Evolutionary conservation across 495 filamentous ascomycete genomes (phyloP), one percentile per base, ranked within the genome.

Genomic region (Lasiosphaeris hirsuta): DNA sequence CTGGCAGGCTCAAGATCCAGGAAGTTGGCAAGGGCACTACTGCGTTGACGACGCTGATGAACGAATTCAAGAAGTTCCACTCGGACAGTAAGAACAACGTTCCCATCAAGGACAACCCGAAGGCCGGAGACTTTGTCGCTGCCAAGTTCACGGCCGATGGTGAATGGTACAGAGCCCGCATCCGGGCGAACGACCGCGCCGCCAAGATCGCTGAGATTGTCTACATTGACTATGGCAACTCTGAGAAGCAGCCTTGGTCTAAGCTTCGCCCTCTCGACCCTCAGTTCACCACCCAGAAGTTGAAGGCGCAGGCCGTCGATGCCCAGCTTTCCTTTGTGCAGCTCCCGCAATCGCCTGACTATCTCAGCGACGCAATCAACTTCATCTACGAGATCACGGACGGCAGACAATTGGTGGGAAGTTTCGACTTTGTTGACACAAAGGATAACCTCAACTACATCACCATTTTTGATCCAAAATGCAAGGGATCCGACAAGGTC

Each of bases 191-290:
- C 72, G 94, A 99, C 71, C 91, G 94, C 58, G 81, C 89, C 37
- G 86, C 86, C 60, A 87, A 95, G 77, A 84, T 87, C 59, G 88
- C 91, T 10, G 92, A 97, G 72, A 85, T 99, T 5, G 70, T 92
- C 11, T 99, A 96, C 75, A 84, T 97, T 60, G 95, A 99, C 74
- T 99, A 93, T 71, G 95, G 95, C 58, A 97, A 99, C 79, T 86
- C 84, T 17, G 95, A 97, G 75, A 83, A 83, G 64, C 75, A 93
- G 37, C 85, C 91, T 3, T 97, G 91, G 90, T 83, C 84, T 9
- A 76, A 78, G 44, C 84, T 99, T 19, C 87, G 94, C 18, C 83
- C 92, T 30, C 80, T 97, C 33, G 80, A 80, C 47, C 72, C 86
- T 5, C 87, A 92, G 67, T 97, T 96, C 80, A 80, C 79, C 10